Percentiles rank a stretch among this genome's conserved stretches.
Conservation (phyloP, 768 basidiomycete species). For the Russula emetica region DNA sequence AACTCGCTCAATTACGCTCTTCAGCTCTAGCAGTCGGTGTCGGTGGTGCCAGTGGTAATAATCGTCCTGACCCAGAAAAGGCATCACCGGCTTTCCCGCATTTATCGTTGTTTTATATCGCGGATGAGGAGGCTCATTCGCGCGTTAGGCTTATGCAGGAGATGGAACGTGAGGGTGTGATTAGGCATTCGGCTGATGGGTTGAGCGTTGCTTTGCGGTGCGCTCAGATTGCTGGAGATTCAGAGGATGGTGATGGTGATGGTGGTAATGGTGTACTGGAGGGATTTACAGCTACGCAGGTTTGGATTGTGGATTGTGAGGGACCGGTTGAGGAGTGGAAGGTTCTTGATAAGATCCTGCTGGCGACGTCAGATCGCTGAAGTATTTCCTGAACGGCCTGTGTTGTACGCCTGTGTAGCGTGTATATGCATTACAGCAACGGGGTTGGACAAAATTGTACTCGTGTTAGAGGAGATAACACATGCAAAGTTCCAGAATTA, state of each 20-base stretch:
- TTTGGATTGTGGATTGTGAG: slow-evolving; percentile 58
- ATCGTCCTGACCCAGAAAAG: no score
- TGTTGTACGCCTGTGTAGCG: no score
- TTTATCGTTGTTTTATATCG: slow-evolving; percentile 69
- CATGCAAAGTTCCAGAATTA: background rate
- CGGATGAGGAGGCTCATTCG: slow-evolving; percentile 58
- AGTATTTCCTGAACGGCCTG: background rate
- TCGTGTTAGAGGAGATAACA: background rate
- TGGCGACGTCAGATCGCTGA: slow-evolving; percentile 8
- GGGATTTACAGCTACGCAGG: slow-evolving; percentile 45
- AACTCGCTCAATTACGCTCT: slow-evolving; percentile 47
- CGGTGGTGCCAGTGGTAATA: no score
- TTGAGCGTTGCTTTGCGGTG: slow-evolving; percentile 36
- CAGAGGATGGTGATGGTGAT: background rate
- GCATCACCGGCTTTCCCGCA: slow-evolving; percentile 62
- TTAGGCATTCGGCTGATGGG: slow-evolving; percentile 30
- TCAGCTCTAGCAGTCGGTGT: slow-evolving; percentile 37
- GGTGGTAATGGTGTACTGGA: slow-evolving; percentile 26
- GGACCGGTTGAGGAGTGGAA: slow-evolving; percentile 59
- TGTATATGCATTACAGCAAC: no score
- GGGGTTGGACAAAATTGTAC: background rate
- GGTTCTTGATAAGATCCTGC: slow-evolving; percentile 41
- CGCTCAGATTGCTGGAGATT: slow-evolving; percentile 20
- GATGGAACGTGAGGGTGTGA: slow-evolving; percentile 38
- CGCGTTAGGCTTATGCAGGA: slow-evolving; percentile 46